Base-by-base conservation (phyloP, 495 filamentous ascomycete genomes). In the Halenospora varia region DNA sequence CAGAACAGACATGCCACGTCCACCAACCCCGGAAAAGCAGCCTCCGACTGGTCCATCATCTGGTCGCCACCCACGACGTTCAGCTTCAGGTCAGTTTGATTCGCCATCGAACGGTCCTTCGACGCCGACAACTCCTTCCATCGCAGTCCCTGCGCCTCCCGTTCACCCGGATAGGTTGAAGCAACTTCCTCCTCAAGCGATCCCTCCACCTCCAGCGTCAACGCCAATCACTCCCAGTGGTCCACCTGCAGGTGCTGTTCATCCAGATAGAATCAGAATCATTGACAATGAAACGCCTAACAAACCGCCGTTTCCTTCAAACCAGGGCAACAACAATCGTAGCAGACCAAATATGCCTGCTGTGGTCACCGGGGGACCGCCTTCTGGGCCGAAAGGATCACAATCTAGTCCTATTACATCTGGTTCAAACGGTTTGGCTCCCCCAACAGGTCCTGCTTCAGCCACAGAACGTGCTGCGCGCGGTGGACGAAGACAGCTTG, bases 121-220 rank as follows among this genome's bases (percentile, higher is more conserved):
- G 18, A 24, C 55, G 39, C 56, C 51, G 61, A 65, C 48, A 61
- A 71, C 64, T 55, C 73, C 73, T 24, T 35, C 69, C 29, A 42
- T 63, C 40, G 50, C 64, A n/a, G 55, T 70, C 18, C 61, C 65
- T 18, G 49, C 68, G 3, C 25, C 65, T 18, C 63, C 68, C 25
- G 70, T 82, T 22, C 78, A 82, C 60, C 78, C 79, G 1, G 78
- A 81, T 65, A 74, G 79, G 24, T 66, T 81, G 61, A 62, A 60
- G 15, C 55, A 60, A 26, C 59, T 71, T 15, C 67, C 63, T 2
- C 62, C 70, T 15, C 54, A 69, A 17, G 66, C 68, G 15, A 66
- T 62, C 18, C 46, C 61, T 18, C 62, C 69, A 25, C 68, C 68
- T 24, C 60, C 63, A n/a, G 18, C 59, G 19, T 53, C 41, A 44